Percentiles rank a stretch among this genome's conserved stretches.
Conservation (phyloP, 2,329 filamentous ascomycete species). For the Amauroascus niger region DNA sequence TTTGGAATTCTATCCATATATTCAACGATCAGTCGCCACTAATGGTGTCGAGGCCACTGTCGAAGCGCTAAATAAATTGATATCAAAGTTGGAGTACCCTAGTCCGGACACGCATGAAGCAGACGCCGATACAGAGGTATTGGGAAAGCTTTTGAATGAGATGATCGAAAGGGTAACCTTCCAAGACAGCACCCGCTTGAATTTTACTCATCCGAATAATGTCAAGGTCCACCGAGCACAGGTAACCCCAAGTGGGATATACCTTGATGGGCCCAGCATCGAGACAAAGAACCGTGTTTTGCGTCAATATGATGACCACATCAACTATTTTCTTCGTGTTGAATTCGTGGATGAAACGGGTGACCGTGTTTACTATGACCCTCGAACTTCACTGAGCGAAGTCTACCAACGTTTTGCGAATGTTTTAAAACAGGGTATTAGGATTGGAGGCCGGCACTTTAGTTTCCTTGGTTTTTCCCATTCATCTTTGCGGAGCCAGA, state of each 20-base stretch:
- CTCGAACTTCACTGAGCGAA: slow-evolving; percentile 38
- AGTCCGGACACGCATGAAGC: slow-evolving; percentile 42
- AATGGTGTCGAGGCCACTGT: slow-evolving; percentile 20
- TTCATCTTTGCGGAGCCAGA: slow-evolving; percentile 62
- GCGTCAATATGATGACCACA: slow-evolving; percentile 51
- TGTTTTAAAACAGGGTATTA: slow-evolving; percentile 51
- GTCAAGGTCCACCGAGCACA: slow-evolving; percentile 46
- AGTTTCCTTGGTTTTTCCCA: slow-evolving; percentile 69
- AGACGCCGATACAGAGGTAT: slow-evolving; percentile 31
- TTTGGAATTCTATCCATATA: slow-evolving; percentile 37
- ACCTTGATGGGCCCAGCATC: slow-evolving; percentile 41
- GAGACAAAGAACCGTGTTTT: slow-evolving; percentile 63
- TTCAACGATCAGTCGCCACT: slow-evolving; percentile 25
- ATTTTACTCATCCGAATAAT: slow-evolving; percentile 30
- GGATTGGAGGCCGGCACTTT: slow-evolving; percentile 54
- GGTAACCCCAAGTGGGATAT: slow-evolving; percentile 51
- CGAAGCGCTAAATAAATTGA: slow-evolving; percentile 46
- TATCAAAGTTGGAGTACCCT: slow-evolving; percentile 46
- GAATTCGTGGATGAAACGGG: slow-evolving; percentile 67
- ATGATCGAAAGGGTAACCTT: not conserved
- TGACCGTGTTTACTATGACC: slow-evolving; percentile 51
- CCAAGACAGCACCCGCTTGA: not conserved
- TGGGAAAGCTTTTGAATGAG: slow-evolving; percentile 33
- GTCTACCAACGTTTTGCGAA: slow-evolving; percentile 53
- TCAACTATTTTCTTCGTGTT: slow-evolving; percentile 59